Base-by-base conservation (phyloP, 2,329 filamentous ascomycete species). In the Coniella vitis region DNA sequence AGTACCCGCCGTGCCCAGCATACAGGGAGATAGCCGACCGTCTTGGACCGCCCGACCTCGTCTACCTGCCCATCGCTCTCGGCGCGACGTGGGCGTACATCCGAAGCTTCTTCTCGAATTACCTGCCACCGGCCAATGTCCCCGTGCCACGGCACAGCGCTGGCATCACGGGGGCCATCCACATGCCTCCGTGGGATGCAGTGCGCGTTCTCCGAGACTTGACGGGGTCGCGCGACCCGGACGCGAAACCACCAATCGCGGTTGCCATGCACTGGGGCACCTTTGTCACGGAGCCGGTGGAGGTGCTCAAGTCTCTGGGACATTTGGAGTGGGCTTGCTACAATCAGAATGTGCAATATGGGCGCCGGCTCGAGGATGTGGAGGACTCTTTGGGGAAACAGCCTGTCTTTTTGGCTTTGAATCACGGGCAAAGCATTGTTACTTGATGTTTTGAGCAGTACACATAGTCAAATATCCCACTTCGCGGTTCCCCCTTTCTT, bases 161-260 rank as follows among this genome's bases (percentile, higher is more conserved):
- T 0, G 59, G 59, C 3, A 45, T 60, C 2, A 54, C 57, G 17
- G 59, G 47, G 2, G 57, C 55, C 3, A 58, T 56, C 9, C 59
- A 61, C 38, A 58, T 61, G 59, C 57, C 58, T n/a, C 52, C 59
- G 8, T 61, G 59, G 59, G 59, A 61, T 49, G 59, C 59, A 4
- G 58, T 60, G 13, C 47, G 47, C 12, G 57, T 61, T 3, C 20
- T 61, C n/a, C 55, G 43, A 17, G 46, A 56, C 16, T 56, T 60
- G 55, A 51, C 52, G 19, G 43, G 25, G 2, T 32, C 20, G 4
- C 3, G 21, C 37, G 32, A 37, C 12, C 9, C 3, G 2, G 10
- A 16, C 19, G 37, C 16, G 1, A 14, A 31, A 5, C 40, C 25
- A n/a, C 49, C 52, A 7, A 51, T 61, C 5, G 57, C 58, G 4